Evolutionary conservation across 2,329 filamentous ascomycete genomes (phyloP), one percentile per base, ranked within the genome.

Genomic region (Phialophora expanda): DNA sequence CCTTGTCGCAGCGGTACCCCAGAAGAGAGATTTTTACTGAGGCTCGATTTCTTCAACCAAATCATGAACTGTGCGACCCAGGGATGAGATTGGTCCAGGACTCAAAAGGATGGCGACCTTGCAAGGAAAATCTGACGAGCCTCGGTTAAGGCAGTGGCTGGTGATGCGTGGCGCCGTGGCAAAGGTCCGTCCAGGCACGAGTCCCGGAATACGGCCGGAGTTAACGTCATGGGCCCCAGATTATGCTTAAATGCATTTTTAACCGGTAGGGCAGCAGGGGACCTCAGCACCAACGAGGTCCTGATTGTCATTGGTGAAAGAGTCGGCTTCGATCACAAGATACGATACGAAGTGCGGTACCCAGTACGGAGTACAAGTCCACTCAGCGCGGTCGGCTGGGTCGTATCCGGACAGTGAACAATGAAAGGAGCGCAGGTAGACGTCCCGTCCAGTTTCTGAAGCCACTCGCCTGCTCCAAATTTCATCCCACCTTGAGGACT

Each of bases 141-240:
- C 58, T 61, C 58, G 58, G 58, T 46, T 61, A 41, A 14, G 14
- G 1, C 56, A 11, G 56, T 58, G 56, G 56, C 56, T 58, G 41
- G 56, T 48, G 56, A 41, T 17, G 34, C 8, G 34, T 17, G 34
- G 38, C 38, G 38, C 14, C 17, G 17, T 44, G 38, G 38, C 38
- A 8, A 34, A 17, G 6, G 17, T 12, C 11, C 34, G n/a, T n/a
- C n/a, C n/a, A n/a, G n/a, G n/a, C n/a, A n/a, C n/a, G 5, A 3
- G 17, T 4, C 2, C 2, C 38, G 38, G 38, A 44, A 17, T 44
- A 6, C 38, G 38, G 7, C 38, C 38, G 38, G 17, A 50, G 41
- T 50, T 2, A 24, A 24, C 48, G 48, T 28, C 48, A 51, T 24
- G 20, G 20, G 20, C 22, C 14, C 2, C 48, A 14, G 17, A 32